A percentile compares a stretch with the other conserved stretches of the same genome.
Evolutionary conservation across 371 early-diverging fungal genomes (phyloP).

Genomic region (Choanephora cucurbitarum): DNA sequence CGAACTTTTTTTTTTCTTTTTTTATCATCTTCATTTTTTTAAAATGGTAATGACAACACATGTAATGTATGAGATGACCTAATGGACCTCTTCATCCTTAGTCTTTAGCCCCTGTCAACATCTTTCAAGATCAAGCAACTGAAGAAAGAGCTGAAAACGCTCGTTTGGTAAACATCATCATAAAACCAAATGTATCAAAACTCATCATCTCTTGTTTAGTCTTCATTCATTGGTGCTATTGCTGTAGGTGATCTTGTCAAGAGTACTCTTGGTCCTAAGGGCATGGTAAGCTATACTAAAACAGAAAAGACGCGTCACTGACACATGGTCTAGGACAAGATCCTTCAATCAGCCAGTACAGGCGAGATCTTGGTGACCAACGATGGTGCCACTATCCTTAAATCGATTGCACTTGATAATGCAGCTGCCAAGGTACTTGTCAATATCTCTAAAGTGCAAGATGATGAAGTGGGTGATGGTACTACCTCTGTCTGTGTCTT

Average conservation of each 20-base stretch:
- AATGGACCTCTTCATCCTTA: too few relatives aligned
- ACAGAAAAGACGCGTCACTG: not conserved
- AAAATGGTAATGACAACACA: too few relatives aligned
- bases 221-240: constrained; percentile 91
- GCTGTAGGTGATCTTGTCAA: constrained; percentile 98
- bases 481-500: constrained; percentile 99
- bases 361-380: constrained; percentile 97
- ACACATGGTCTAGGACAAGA: constrained; percentile 77
- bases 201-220: constrained; percentile 39
- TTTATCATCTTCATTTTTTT: too few relatives aligned
- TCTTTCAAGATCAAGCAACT: constrained; percentile 91
- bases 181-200: not conserved
- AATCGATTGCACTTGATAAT: constrained; percentile 97
- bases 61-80: too few relatives aligned
- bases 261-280: constrained; percentile 86
- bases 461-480: constrained; percentile 99
- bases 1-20: too few relatives aligned
- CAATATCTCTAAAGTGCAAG: constrained; percentile 98
- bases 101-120: constrained; percentile 77
- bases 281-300: constrained; percentile 69
- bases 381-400: constrained; percentile 99
- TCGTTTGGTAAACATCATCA: constrained; percentile 72
- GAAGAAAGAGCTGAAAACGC: constrained; percentile 98
- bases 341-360: constrained; percentile 89
- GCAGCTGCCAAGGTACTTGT: constrained; percentile 99